Evolutionary conservation across 805 yeast genomes (phyloP), one percentile per base, ranked within the genome.

Genomic region (Ogataea zsoltii): DNA sequence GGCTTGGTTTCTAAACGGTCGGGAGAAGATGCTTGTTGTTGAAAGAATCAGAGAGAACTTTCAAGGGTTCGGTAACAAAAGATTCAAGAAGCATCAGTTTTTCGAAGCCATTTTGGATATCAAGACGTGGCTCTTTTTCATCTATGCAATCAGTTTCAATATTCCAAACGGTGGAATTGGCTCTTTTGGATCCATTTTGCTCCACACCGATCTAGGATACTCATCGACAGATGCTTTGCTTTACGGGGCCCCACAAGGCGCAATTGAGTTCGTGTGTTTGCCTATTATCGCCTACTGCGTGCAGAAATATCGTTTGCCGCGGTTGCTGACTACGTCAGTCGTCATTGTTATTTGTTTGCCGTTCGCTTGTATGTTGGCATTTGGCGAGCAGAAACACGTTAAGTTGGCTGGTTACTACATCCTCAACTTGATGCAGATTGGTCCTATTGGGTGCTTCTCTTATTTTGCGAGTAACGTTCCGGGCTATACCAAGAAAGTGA

Each of bases 401-500:
- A 48, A 56, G 49, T 49, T 62, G 19, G 63, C 65, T 3, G 71
- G 70, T 2, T 52, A 54, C 41, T 58, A 51, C 35, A 33, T 58
- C 26, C 41, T 53, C 41, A 46, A 38, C 15, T 21, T 56, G 30
- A 6, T 43, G 47, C 44, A 42, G 42, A 41, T 48, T 39, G 36
- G 56, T 42, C 36, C 54, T 43, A 54, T 52, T 53, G 39, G 63
- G 56, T 19, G 67, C 59, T 18, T 48, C 23, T 49, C 53, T 15
- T 45, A 42, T 21, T 50, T 48, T 38, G 54, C 50, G 11, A 33
- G 44, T 17, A 60, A 84, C 59, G 72, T 79, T 23, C 79, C 88
- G 1, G 92, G 92, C 2, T 77, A 79, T 48, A 82, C 89, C n/a
- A 85, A 85, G 61, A 80, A 83, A 56, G 68, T 80, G 53, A 71